A percentile compares a stretch with the other conserved stretches of the same genome.
These are phyloP conservation scores for Aspergillus sp. DNA, from an alignment of 2,329 filamentous ascomycete species.

Conservation along the genomic window DNA sequence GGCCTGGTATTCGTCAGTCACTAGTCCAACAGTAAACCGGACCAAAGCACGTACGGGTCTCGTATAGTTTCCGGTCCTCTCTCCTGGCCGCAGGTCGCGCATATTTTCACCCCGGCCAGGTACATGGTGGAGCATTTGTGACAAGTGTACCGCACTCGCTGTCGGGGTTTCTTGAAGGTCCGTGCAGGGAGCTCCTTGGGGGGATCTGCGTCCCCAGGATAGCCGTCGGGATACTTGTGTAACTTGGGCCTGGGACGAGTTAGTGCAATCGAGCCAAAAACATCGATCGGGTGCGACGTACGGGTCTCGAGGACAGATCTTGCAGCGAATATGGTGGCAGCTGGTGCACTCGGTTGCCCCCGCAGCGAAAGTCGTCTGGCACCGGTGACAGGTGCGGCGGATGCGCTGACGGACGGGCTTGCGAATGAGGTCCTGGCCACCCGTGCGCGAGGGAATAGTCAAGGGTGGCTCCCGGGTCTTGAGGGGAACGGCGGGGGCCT, in stretches of 20 bases:
- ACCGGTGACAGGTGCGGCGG: constrained; percentile 74
- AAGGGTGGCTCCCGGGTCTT: constrained; percentile 32
- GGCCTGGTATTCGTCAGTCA: constrained; percentile 29
- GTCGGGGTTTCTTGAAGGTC: constrained; percentile 38
- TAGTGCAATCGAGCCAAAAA: neutral
- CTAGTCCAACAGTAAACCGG: neutral
- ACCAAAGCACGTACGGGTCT: constrained; percentile 37
- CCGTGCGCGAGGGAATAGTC: constrained; percentile 61
- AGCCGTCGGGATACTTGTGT: constrained; percentile 45
- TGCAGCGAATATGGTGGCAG: constrained; percentile 74
- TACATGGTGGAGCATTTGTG: constrained; percentile 39
- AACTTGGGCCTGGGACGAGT: constrained; percentile 34
- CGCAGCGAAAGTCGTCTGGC: constrained; percentile 60
- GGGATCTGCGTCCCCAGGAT: constrained; percentile 44
- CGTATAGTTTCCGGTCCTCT: constrained; percentile 42
- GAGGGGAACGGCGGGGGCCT: constrained; percentile 38
- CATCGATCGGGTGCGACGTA: constrained; percentile 49
- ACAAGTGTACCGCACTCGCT: constrained; percentile 42
- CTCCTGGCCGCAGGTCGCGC: constrained; percentile 40
- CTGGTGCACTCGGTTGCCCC: constrained; percentile 63
- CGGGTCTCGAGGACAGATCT: constrained; percentile 77
- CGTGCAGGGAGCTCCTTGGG: constrained; percentile 32
- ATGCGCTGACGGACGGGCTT: constrained; percentile 72
- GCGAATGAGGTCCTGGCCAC: constrained; percentile 69
- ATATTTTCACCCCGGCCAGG: constrained; percentile 30